A percentile compares a stretch with the other conserved stretches of the same genome.
These are phyloP conservation scores for Cyclocybe cylindracea DNA, from an alignment of 768 basidiomycete species.

Conservation along the genomic window DNA sequence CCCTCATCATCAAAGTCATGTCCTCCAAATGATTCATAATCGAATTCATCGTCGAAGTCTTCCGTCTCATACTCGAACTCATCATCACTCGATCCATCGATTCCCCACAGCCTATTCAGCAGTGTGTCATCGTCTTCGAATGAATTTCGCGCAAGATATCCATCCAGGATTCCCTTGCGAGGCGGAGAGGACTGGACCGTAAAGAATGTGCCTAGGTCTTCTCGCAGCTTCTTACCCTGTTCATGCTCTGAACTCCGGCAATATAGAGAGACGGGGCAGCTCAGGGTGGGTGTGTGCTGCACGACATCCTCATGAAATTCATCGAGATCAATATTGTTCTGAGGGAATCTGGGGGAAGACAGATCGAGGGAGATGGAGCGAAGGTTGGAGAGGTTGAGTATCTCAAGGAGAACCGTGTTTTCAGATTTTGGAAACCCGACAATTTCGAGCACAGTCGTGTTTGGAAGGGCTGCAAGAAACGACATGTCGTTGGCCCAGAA, in stretches of 20 bases:
- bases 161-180: slow-evolving; percentile 6
- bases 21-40: slow-evolving; percentile 7
- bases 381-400: slow-evolving; percentile 10
- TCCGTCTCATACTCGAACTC: slow-evolving; percentile 4
- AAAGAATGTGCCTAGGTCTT: neutral
- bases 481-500: slow-evolving; percentile 5
- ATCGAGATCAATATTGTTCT: slow-evolving; percentile 1
- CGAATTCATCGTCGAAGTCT: slow-evolving; percentile 9
- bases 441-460: slow-evolving; percentile 8
- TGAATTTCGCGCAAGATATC: neutral
- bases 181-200: neutral
- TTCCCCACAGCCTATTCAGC: too few relatives aligned
- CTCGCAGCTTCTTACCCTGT: neutral
- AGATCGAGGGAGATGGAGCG: slow-evolving; percentile 13
- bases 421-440: slow-evolving; percentile 5
- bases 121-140: neutral
- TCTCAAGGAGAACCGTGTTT: slow-evolving; percentile 1
- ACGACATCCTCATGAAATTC: neutral
- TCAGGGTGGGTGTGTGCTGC: neutral
- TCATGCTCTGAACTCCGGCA: neutral
- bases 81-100: neutral
- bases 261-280: slow-evolving; percentile 3
- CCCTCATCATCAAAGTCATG: slow-evolving; percentile 10
- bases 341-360: neutral
- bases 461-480: slow-evolving; percentile 14